These are phyloP conservation scores for Malassezia cuniculi DNA, from an alignment of 1,284 basidiomycete species.

Conservation along the genomic window DNA sequence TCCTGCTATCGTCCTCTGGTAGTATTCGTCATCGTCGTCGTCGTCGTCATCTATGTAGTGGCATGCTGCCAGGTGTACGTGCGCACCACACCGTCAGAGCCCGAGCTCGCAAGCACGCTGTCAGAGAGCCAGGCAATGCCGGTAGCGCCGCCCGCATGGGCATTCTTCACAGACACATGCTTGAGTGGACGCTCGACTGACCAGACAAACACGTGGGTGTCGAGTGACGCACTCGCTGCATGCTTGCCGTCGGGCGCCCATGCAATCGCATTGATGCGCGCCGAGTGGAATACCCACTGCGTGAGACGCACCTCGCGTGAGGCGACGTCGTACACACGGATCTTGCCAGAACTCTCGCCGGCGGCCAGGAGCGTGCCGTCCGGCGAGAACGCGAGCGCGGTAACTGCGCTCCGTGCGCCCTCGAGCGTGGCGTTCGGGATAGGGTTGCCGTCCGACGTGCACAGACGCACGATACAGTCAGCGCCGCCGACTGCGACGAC, in stretches of 20 bases:
- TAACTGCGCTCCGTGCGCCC: slow-evolving; percentile 48
- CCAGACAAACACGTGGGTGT: slow-evolving; percentile 85
- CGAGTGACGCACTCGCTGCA: slow-evolving; percentile 73
- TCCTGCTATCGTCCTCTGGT: no score
- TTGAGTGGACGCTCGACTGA: slow-evolving; percentile 62
- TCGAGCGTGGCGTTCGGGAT: slow-evolving; percentile 7
- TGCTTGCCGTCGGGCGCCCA: slow-evolving; percentile 65
- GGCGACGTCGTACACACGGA: slow-evolving; percentile 65
- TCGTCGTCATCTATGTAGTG: no score
- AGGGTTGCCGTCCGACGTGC: slow-evolving; percentile 47
- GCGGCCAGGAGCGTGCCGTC: slow-evolving; percentile 61
- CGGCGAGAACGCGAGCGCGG: slow-evolving; percentile 66
- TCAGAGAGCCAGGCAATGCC: slow-evolving; percentile 65
- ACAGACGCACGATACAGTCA: slow-evolving; percentile 31
- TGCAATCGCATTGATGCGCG: slow-evolving; percentile 62
- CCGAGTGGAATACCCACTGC: slow-evolving; percentile 74
- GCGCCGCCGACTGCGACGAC: slow-evolving; percentile 61
- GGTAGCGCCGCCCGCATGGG: slow-evolving; percentile 48
- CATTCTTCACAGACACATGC: slow-evolving; percentile 62
- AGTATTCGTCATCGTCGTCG: no score
- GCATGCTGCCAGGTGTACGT: slow-evolving; percentile 10
- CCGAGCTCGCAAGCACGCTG: slow-evolving; percentile 57
- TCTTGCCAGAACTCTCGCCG: slow-evolving; percentile 60
- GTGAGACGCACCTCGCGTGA: slow-evolving; percentile 46
- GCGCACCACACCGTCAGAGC: slow-evolving; percentile 57